Evolutionary conservation across 2,329 filamentous ascomycete genomes (phyloP).

Genomic region (Sarocladium oryzae): DNA sequence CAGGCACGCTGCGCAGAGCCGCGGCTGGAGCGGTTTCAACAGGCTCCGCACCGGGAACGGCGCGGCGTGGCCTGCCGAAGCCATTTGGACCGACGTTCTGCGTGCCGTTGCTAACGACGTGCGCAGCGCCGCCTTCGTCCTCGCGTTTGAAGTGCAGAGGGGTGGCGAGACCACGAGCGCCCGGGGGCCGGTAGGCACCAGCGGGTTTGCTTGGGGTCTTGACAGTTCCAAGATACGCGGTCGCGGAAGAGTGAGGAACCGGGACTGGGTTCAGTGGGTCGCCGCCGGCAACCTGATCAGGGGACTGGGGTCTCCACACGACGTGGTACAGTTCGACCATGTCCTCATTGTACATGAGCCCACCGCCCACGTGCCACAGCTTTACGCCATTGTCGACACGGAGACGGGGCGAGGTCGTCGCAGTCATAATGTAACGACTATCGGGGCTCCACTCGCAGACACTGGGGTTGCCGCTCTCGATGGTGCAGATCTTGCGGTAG

Average conservation of each 20-base stretch:
- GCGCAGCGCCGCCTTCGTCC: conserved; percentile 89
- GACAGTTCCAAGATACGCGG: conserved; percentile 73
- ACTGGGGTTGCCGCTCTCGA: conserved; percentile 92
- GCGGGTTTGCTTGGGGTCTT: conserved; percentile 96
- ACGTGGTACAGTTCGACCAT: conserved; percentile 92
- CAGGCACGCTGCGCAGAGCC: conserved; percentile 59
- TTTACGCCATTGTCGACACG: conserved; percentile 95
- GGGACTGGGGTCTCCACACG: conserved; percentile 72
- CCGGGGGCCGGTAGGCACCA: conserved; percentile 93
- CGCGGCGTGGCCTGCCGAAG: conserved; percentile 70
- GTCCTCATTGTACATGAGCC: conserved; percentile 91
- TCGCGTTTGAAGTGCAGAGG: conserved; percentile 96
- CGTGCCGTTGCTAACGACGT: conserved; percentile 71
- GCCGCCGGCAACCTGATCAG: conserved; percentile 49
- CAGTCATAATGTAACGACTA: conserved; percentile 90
- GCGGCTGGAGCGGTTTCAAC: conserved; percentile 56
- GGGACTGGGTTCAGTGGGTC: conserved; percentile 72
- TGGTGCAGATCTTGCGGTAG: conserved; percentile 84
- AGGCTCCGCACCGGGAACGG: conserved; percentile 81
- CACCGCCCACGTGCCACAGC: conserved; percentile 86
- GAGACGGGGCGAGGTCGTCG: conserved; percentile 91
- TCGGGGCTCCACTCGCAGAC: conserved; percentile 97
- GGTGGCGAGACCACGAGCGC: conserved; percentile 80
- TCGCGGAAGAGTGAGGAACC: conserved; percentile 72
- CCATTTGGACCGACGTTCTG: conserved; percentile 66